Conservation (phyloP, 495 filamentous ascomycete species). For the Pseudomonodictys pantanalensis region DNA sequence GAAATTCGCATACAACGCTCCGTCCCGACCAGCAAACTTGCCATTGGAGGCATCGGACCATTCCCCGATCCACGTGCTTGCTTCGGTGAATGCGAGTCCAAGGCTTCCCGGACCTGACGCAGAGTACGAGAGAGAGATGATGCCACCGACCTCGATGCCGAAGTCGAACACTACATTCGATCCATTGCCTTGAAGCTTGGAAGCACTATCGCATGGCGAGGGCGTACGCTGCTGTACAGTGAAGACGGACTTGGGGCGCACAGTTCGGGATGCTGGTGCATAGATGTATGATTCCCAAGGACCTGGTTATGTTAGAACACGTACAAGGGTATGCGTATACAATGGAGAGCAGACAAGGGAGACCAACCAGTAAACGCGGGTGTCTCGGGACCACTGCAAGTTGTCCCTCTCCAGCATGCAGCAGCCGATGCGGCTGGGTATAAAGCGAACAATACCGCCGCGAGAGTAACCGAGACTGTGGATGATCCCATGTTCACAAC, state of each 20-base stretch:
- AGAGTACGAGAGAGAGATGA: conserved; percentile 51
- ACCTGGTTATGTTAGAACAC: too few relatives aligned
- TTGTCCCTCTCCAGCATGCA: conserved; percentile 56
- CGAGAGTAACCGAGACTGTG: too few relatives aligned
- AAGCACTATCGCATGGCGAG: conserved; percentile 34
- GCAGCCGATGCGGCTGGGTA: not conserved
- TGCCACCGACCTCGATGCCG: conserved; percentile 57
- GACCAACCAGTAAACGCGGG: too few relatives aligned
- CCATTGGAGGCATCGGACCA: conserved; percentile 60
- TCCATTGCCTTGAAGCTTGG: conserved; percentile 46
- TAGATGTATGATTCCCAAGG: conserved; percentile 62
- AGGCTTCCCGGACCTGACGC: conserved; percentile 49
- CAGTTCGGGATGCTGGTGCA: conserved; percentile 53
- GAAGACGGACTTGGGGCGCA: conserved; percentile 50
- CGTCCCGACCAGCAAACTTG: conserved; percentile 50
- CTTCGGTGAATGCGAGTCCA: conserved; percentile 62
- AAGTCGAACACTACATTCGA: conserved; percentile 56
- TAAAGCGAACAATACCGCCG: not conserved
- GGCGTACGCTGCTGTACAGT: conserved; percentile 40
- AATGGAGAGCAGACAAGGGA: too few relatives aligned
- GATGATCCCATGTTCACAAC: not conserved
- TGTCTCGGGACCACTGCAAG: conserved; percentile 52
- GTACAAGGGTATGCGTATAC: too few relatives aligned
- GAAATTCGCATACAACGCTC: conserved; percentile 53
- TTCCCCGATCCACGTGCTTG: conserved; percentile 61